Base-by-base conservation (phyloP, 2,329 filamentous ascomycete species). In the Sporothrix inflata region DNA sequence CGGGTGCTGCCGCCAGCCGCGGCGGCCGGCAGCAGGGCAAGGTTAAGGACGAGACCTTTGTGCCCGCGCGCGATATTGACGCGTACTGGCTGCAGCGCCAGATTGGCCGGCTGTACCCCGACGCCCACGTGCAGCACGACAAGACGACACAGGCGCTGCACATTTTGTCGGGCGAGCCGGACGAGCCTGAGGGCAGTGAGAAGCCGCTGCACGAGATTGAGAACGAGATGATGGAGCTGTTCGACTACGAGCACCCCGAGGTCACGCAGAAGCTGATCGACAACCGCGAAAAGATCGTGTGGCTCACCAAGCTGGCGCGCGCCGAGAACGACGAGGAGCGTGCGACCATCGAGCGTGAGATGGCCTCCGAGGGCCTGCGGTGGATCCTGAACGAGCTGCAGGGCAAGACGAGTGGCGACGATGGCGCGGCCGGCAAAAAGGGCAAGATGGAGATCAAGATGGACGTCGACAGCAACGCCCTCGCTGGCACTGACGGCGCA, bases 221-320 rank as follows among this genome's bases (percentile, higher is more conserved):
- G 79, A 99, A 99, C 81, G 96, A 99, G 75, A 86, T 99, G 72
- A 98, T 98, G 92, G 96, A 98, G 78, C 87, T 99, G 0, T 98
- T 99, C 77, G 96, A 99, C 78, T 99, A 97, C 78, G 95, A 98
- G 78, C 92, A 98, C 78, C 94, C 97, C 74, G 94, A 98, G 75
- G 87, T 98, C 71, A 96, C 98, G 34, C 91, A 93, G 75, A 95
- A 94, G 81, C 87, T 99, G 19, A 94, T 98, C 72, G 89, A 91
- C 76, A 99, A 99, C 81, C 89, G 94, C 72, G 93, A 98, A 78
- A 97, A 96, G 84, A 90, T 99, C 71, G 93, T 97, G 12, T 99
- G 97, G 96, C 92, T 97, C 53, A 98, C 95, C 12, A 90, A 90
- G 76, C 90, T 97, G 84, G 92, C 94, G 65, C 89, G 90, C 78